These are phyloP conservation scores for Trichoderma afroharzianum DNA, from an alignment of 2,329 filamentous ascomycete genomes.

Conservation along the genomic window DNA sequence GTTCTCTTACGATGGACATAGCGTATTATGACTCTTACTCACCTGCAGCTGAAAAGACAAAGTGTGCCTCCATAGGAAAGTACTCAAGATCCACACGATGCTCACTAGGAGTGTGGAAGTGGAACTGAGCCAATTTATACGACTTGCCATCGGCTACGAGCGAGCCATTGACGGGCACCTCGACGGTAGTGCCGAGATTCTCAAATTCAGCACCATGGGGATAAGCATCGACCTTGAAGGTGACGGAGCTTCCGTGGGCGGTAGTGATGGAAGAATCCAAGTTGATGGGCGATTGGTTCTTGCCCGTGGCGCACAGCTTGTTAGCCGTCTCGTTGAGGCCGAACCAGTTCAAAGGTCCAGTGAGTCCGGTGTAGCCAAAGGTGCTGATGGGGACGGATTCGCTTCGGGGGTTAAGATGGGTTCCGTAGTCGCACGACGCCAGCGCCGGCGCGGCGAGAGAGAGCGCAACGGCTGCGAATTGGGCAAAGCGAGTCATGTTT, in stretches of 20 bases:
- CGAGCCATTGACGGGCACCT: conserved; percentile 46
- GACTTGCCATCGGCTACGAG: conserved; percentile 37
- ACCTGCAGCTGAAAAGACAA: conserved; percentile 26
- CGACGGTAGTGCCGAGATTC: conserved; percentile 51
- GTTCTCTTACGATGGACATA: neutral
- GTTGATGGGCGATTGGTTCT: conserved; percentile 55
- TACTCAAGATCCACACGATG: conserved; percentile 45
- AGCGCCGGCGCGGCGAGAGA: conserved; percentile 14
- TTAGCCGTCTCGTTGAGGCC: conserved; percentile 40
- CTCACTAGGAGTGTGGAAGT: conserved; percentile 59
- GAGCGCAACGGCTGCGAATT: neutral
- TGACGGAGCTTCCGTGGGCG: conserved; percentile 31
- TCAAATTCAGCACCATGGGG: conserved; percentile 41
- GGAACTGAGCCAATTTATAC: conserved; percentile 52
- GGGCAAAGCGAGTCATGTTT: neutral
- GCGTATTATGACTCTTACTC: neutral
- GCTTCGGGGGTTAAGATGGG: conserved; percentile 32
- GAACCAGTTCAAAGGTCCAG: conserved; percentile 53
- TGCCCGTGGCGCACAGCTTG: conserved; percentile 45
- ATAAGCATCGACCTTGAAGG: conserved; percentile 35
- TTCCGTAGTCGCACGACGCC: conserved; percentile 41
- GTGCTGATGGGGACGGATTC: conserved; percentile 31
- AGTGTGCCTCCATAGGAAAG: conserved; percentile 31
- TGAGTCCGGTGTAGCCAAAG: conserved; percentile 37
- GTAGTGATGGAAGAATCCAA: conserved; percentile 34